Evolutionary conservation across 2,329 filamentous ascomycete species (phyloP).

Genomic region (Leptographium procerum): DNA sequence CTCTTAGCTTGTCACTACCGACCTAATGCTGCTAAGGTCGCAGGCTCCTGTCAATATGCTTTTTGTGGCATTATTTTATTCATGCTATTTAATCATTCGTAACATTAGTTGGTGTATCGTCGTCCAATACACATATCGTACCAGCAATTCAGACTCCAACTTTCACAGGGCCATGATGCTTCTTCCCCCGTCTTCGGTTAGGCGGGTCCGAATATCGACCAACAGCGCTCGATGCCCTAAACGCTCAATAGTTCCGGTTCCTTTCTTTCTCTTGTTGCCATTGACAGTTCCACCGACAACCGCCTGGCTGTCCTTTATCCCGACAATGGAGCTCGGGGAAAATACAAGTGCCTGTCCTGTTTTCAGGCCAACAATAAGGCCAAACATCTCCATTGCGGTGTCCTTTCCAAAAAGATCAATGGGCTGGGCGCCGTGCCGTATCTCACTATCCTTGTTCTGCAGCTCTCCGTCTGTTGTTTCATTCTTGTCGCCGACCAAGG

Average conservation of each 20-base stretch:
- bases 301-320: slow-evolving; percentile 11
- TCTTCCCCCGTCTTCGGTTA: slow-evolving; percentile 32
- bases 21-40: no score
- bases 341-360: slow-evolving; percentile 37
- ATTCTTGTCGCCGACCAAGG: not conserved
- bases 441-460: not conserved
- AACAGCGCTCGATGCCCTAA: slow-evolving; percentile 28
- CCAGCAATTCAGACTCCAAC: no score
- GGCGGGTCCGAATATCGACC: slow-evolving; percentile 27
- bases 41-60: no score
- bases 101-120: no score
- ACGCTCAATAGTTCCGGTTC: slow-evolving; percentile 11
- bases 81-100: no score
- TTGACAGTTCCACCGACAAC: not conserved
- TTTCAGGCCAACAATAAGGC: slow-evolving; percentile 28
- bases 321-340: slow-evolving; percentile 29
- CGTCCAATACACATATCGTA: no score
- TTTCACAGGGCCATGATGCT: slow-evolving; percentile 29
- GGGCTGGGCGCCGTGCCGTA: not conserved
- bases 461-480: not conserved
- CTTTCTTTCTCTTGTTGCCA: not conserved
- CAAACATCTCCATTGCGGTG: slow-evolving; percentile 24
- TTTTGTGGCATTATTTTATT: no score
- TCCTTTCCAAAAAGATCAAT: slow-evolving; percentile 13
- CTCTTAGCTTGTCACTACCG: no score